A percentile compares a stretch with the other conserved stretches of the same genome.
Conservation (phyloP, 129 eudicot genomes). For the Tanacetum coccineum region DNA sequence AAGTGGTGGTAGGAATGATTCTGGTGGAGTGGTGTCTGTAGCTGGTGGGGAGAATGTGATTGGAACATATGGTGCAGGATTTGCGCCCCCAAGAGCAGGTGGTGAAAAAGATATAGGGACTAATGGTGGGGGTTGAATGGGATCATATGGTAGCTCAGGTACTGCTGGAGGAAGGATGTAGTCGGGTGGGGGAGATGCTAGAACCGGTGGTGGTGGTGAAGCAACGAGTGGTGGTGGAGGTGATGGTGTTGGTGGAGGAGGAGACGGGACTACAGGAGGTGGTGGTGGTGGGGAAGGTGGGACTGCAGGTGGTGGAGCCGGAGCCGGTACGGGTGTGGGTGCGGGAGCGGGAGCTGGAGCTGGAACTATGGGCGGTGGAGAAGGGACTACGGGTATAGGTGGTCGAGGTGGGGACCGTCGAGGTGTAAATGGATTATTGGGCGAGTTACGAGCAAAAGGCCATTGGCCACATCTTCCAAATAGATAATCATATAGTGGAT, state of each 20-base stretch:
- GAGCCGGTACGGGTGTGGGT: neutral
- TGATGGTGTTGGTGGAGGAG: slow-evolving; percentile 31
- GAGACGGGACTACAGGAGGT: slow-evolving; percentile 21
- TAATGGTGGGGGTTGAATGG: slow-evolving; percentile 32
- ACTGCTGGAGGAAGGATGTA: slow-evolving; percentile 40
- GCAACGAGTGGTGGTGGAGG: slow-evolving; percentile 38
- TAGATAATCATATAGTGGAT: slow-evolving; percentile 47
- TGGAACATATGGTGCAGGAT: slow-evolving; percentile 26
- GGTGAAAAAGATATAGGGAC: slow-evolving; percentile 39
- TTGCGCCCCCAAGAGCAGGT: neutral
- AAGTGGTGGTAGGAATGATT: slow-evolving; percentile 31
- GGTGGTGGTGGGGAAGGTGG: slow-evolving; percentile 27
- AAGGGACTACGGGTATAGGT: slow-evolving; percentile 20
- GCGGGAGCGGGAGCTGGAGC: neutral
- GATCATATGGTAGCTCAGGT: slow-evolving; percentile 35
- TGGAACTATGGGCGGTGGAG: slow-evolving; percentile 25
- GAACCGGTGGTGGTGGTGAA: slow-evolving; percentile 38
- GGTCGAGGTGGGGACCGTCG: slow-evolving; percentile 28
- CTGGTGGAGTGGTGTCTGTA: slow-evolving; percentile 17
- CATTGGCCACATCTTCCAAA: slow-evolving; percentile 57
- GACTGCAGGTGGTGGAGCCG: slow-evolving; percentile 18
- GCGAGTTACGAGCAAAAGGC: slow-evolving; percentile 55
- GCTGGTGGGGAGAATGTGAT: slow-evolving; percentile 31
- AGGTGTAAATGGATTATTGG: slow-evolving; percentile 42
- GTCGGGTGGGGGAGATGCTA: slow-evolving; percentile 31